phyloP scores from a whole-genome alignment of 352 stramenopile genomes.

The Phytophthora pisi region DNA sequence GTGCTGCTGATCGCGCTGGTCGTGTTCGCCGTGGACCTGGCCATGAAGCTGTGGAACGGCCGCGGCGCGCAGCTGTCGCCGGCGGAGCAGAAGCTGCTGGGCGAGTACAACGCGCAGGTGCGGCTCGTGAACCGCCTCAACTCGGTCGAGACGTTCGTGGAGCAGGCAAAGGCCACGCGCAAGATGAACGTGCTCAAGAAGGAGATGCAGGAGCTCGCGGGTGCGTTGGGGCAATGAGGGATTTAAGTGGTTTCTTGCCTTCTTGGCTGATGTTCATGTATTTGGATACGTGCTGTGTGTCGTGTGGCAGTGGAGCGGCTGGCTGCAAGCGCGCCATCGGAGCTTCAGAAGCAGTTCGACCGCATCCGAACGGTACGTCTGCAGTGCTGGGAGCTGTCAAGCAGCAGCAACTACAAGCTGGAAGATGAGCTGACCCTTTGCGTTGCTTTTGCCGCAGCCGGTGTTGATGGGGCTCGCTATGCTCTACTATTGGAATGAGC shows the following conservation, averaged over 20 bases:
- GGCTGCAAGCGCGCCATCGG: conserved; percentile 64
- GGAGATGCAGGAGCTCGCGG: conserved; percentile 79
- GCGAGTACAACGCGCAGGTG: conserved; percentile 81
- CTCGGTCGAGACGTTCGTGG: conserved; percentile 89
- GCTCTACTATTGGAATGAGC: conserved; percentile 81
- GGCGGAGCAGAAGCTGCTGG: conserved; percentile 60
- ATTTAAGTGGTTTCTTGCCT: background rate
- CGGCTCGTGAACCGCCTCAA: conserved; percentile 82
- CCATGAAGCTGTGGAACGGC: conserved; percentile 60
- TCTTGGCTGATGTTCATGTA: background rate
- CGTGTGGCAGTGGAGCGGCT: conserved; percentile 62
- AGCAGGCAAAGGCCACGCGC: conserved; percentile 85
- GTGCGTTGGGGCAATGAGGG: conserved; percentile 34
- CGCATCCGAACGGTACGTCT: conserved; percentile 64
- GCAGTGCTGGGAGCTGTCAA: background rate
- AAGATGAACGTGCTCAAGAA: conserved; percentile 89
- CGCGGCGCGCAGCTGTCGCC: conserved; percentile 59
- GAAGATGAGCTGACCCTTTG: background rate
- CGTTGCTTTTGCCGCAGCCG: conserved; percentile 43
- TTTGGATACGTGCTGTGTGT: conserved; percentile 14
- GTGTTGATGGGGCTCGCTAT: conserved; percentile 56
- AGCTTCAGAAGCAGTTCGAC: conserved; percentile 77
- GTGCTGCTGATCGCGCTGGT: conserved; percentile 69
- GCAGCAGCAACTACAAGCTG: background rate
- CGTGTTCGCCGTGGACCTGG: conserved; percentile 57